These are phyloP conservation scores for Geoglossum glabrum DNA, from an alignment of 495 filamentous ascomycete species.

Conservation along the genomic window DNA sequence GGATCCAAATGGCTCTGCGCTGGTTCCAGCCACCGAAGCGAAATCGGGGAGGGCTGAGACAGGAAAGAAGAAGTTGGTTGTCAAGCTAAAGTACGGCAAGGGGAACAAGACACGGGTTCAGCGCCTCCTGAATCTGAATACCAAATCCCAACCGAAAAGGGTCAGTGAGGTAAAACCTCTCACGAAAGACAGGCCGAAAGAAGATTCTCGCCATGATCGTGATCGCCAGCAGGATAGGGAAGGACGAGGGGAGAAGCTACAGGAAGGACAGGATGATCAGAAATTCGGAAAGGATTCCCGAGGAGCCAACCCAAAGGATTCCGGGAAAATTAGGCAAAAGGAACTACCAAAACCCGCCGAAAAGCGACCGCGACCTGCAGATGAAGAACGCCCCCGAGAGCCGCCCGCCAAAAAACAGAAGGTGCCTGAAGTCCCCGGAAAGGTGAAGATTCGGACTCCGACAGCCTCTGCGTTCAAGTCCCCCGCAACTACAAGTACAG, in stretches of 20 bases:
- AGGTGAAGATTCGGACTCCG: neutral
- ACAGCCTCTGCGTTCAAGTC: neutral
- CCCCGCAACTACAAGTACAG: neutral
- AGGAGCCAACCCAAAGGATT: neutral
- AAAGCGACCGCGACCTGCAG: slow-evolving; percentile 1
- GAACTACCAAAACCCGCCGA: neutral
- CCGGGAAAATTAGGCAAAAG: neutral
- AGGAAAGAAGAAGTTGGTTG: neutral
- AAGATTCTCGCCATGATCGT: neutral
- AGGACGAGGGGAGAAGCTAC: neutral
- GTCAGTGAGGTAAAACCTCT: neutral
- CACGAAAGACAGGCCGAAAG: neutral
- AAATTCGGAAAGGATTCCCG: neutral
- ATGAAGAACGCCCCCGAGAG: neutral
- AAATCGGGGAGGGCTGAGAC: neutral
- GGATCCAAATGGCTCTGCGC: neutral
- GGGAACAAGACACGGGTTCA: neutral
- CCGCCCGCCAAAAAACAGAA: neutral
- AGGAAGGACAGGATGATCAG: neutral
- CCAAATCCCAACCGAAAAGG: neutral
- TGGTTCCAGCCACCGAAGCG: neutral
- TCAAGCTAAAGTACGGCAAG: slow-evolving; percentile 1
- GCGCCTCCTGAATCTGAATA: neutral
- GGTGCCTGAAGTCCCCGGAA: neutral
- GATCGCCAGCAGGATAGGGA: neutral